phyloP scores from a whole-genome alignment of 208 protist genomes.

The Cochliopodium minus region DNA sequence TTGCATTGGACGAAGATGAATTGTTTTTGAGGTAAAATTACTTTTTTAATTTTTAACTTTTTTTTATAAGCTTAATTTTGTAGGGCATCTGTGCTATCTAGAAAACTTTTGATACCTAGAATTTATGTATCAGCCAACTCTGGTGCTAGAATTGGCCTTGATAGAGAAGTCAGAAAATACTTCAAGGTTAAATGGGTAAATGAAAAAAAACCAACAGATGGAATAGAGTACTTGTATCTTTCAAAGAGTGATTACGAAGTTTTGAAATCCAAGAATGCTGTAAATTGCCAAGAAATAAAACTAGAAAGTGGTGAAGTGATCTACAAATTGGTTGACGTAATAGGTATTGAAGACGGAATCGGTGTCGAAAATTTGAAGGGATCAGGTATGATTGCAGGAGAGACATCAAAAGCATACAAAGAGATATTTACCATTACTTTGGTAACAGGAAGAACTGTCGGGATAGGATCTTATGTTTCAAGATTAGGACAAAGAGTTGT shows the following conservation, averaged over 20 bases:
- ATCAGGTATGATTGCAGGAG: conserved; percentile 80
- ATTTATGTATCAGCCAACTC: conserved; percentile 88
- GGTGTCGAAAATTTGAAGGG: conserved; percentile 91
- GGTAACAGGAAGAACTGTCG: conserved; percentile 82
- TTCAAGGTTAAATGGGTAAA: conserved; percentile 72
- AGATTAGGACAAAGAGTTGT: conserved; percentile 84
- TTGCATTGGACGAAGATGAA: conserved; percentile 75
- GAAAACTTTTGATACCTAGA: conserved; percentile 63
- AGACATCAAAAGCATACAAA: conserved; percentile 84
- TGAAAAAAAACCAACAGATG: conserved; percentile 30
- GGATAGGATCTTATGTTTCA: conserved; percentile 93
- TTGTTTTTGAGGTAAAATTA: conserved; percentile 76
- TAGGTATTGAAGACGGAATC: conserved; percentile 73
- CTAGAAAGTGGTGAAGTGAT: conserved; percentile 40
- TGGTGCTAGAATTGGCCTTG: conserved; percentile 83
- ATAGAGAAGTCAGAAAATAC: conserved; percentile 63
- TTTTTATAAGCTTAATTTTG: too few species aligned
- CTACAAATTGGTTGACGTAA: conserved; percentile 68
- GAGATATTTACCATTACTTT: conserved; percentile 87
- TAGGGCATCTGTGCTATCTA: conserved; percentile 52
- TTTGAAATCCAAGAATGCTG: conserved; percentile 15
- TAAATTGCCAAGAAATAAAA: conserved; percentile 26
- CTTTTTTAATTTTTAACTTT: too few species aligned
- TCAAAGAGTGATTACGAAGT: conserved; percentile 52
- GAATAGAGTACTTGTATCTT: conserved; percentile 84